Base-by-base conservation (phyloP, 2,329 filamentous ascomycete genomes). In the Aspergillus uvarum region DNA sequence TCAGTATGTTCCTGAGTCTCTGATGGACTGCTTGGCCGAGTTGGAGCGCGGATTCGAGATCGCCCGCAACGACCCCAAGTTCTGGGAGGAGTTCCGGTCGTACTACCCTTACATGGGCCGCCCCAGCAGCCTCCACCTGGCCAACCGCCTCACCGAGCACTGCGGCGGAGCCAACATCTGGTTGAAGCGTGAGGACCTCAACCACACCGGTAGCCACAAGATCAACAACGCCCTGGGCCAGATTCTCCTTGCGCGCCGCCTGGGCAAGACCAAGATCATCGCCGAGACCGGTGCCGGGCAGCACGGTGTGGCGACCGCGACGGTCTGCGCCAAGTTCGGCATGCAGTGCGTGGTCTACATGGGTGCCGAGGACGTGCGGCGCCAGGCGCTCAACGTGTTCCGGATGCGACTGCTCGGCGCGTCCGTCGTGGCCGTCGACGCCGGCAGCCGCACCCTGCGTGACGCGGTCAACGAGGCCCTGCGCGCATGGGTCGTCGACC, bases 331-430 rank as follows among this genome's bases (percentile, higher is more conserved):
- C 73, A 96, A 97, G 80, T 98, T 99, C 71, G 92, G 92, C 72
- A 94, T 99, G 93, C 89, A 94, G 76, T 99, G 95, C 75, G 96
- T 92, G 31, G 90, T 99, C 58, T 99, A 93, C 80, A 99, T 99
- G 95, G 95, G 95, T 70, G 92, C 93, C 51, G 95, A 99, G 80
- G 95, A 99, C 72, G 95, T 98, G 55, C 89, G 95, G 60, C 88
- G 95, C 68, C 95, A 99, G 77, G 94, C 95, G 2, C 84, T 99
- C 60, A 99, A 99, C 77, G 95, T 99, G 44, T 99, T 99, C 86
- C 90, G 95, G 49, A 99, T 99, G 86, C 95, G 96, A 77, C 85
- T 99, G 11, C 88, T 99, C 5, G 95, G 95, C 61, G 95, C 95
- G 53, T 89, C 90, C 68, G 95, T 99, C 47, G 85, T 99, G 47